Evolutionary conservation across 345 rosid genomes (phyloP).

Genomic region (Bruguiera gymnorhiza): DNA sequence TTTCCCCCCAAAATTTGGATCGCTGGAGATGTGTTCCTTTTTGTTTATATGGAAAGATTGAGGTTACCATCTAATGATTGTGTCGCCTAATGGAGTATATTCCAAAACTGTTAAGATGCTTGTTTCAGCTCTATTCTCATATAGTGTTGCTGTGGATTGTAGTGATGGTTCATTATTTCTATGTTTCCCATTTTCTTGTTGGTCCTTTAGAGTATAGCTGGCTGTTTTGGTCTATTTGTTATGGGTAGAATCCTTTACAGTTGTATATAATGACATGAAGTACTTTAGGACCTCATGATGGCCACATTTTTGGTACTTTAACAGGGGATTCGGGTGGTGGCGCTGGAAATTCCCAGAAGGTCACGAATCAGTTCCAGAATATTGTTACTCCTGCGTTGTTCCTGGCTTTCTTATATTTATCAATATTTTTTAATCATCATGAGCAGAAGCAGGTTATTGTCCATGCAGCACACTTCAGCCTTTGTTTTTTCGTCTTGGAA

Average conservation of each 20-base stretch:
- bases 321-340: slow-evolving; percentile 34
- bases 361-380: slow-evolving; percentile 22
- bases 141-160: too few species aligned
- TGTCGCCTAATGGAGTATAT: too few species aligned
- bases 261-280: not conserved
- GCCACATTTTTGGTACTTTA: slow-evolving; percentile 9
- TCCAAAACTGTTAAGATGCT: too few species aligned
- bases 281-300: not conserved
- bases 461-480: not conserved
- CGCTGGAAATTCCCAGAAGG: slow-evolving; percentile 26
- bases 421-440: slow-evolving; percentile 8
- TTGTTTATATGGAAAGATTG: not conserved
- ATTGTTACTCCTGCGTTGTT: slow-evolving; percentile 20
- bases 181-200: not conserved
- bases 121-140: too few species aligned
- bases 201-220: not conserved
- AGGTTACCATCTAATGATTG: too few species aligned
- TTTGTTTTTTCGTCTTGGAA: slow-evolving; percentile 5
- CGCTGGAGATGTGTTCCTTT: not conserved
- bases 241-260: not conserved
- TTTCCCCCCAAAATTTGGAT: too few species aligned
- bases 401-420: slow-evolving; percentile 17
- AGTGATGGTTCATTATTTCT: too few species aligned
- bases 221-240: not conserved
- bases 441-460: slow-evolving; percentile 37